Percentiles rank a stretch among this genome's conserved stretches.
These are phyloP conservation scores for Didymella keratinophila DNA, from an alignment of 2,329 filamentous ascomycete genomes.

Conservation along the genomic window DNA sequence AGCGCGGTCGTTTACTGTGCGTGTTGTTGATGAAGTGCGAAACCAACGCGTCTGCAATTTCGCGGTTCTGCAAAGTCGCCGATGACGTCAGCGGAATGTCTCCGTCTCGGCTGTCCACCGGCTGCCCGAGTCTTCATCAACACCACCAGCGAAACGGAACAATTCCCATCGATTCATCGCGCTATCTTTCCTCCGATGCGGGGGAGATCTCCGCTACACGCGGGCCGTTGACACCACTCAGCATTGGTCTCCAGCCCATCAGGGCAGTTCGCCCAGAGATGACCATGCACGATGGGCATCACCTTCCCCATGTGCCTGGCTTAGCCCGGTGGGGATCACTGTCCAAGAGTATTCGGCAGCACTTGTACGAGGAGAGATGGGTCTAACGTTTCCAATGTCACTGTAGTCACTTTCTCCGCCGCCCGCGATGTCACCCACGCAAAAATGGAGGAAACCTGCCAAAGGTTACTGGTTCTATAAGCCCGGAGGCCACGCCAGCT, in stretches of 20 bases:
- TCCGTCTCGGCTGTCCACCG: background rate
- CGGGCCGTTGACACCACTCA: background rate
- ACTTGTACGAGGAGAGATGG: background rate
- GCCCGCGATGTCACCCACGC: conserved; percentile 2
- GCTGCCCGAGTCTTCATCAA: background rate
- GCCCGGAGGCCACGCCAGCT: background rate
- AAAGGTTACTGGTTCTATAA: background rate
- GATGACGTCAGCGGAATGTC: conserved; percentile 12
- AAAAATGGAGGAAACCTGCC: background rate
- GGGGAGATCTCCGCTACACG: conserved; percentile 8
- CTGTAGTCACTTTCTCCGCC: background rate
- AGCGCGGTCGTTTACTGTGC: too few relatives aligned
- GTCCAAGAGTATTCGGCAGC: background rate
- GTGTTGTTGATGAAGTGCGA: too few relatives aligned
- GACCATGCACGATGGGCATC: background rate
- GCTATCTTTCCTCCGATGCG: conserved; percentile 17
- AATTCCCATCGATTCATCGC: background rate
- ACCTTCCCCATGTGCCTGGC: conserved; percentile 7
- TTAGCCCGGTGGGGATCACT: background rate
- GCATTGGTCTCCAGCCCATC: conserved; percentile 1
- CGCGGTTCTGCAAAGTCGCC: background rate
- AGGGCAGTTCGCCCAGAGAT: background rate
- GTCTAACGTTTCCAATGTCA: conserved; percentile 1
- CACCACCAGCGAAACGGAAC: too few relatives aligned
- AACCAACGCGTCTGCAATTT: background rate